Evolutionary conservation across 148 eudicot genomes (phyloP), one percentile per base, ranked within the genome.

Genomic region (Fallopia convolvulus): DNA sequence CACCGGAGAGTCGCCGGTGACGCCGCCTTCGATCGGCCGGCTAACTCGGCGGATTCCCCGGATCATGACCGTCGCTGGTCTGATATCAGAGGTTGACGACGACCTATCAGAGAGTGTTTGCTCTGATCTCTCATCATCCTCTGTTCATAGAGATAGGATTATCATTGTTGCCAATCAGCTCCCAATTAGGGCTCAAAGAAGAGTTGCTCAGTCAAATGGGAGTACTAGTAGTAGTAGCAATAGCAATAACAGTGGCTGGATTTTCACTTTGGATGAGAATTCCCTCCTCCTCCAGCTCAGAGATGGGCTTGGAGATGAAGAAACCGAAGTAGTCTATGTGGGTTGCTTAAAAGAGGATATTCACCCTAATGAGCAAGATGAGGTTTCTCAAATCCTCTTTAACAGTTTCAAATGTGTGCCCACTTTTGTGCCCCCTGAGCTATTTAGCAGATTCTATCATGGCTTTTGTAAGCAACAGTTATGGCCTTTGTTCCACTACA

Each of bases 391-490:
- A 46, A 81, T 83, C 58, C 74, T 83, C 68, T 47, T 78, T 63
- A 81, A 83, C n/a, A 83, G 79, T 26, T 83, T 83, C 73, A 83
- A 83, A 71, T 83, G 86, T 76, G 86, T 83, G 20, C 86, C 86
- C 7, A 80, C 86, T 41, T 83, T 83, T 55, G 36, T 83, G 39
- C 83, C 83, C 20, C 72, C 79, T 30, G 86, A 81, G 72, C 76
- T 83, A 23, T 80, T 74, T 65, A 70, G 68, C 30, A 75, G 79
- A 49, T 84, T 77, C 56, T 84, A 84, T 44, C 65, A 84, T 60
- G 87, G 87, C 40, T 84, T 82, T 53, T 84, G 87, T 76, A 84
- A 84, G 87, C 87, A 84, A 74, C 83, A 84, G 71, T 40, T 84
- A 30, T 84, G 87, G 87, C 87, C 87, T 32, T 81, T 84, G 40